Evolutionary conservation across 345 rosid genomes (phyloP).

Genomic region (Pseudoturritis turrita): DNA sequence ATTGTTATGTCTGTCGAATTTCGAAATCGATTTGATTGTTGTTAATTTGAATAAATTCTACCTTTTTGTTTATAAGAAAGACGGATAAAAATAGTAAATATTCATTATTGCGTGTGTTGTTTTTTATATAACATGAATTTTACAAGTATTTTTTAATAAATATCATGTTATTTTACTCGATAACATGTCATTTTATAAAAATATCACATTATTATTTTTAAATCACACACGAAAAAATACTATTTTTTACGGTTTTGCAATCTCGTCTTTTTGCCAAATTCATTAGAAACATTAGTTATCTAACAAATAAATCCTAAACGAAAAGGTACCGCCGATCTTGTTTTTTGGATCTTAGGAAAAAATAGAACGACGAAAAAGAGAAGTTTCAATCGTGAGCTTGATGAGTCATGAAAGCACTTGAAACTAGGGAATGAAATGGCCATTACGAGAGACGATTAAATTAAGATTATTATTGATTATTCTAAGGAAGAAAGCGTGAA

Average conservation of each 20-base stretch:
- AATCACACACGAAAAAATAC: too few relatives aligned
- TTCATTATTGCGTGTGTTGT: not conserved
- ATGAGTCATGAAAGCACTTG: slow-evolving; percentile 9
- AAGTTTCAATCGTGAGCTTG: not conserved
- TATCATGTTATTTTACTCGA: too few relatives aligned
- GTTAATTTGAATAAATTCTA: not conserved
- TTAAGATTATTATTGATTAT: not conserved
- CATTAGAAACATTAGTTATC: too few relatives aligned
- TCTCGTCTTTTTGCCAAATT: too few relatives aligned
- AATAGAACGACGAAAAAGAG: not conserved
- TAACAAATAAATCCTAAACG: too few relatives aligned
- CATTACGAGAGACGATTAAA: not conserved
- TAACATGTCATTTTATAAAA: too few relatives aligned
- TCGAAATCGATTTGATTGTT: not conserved
- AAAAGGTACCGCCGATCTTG: too few relatives aligned
- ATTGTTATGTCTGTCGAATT: not conserved
- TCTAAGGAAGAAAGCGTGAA: not conserved
- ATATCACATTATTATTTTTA: too few relatives aligned
- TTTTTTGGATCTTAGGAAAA: not conserved
- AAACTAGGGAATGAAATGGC: not conserved
- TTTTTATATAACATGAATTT: too few relatives aligned
- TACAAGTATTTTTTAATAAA: not conserved
- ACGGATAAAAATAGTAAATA: too few relatives aligned
- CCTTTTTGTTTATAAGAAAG: too few relatives aligned
- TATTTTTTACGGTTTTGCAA: too few relatives aligned